Evolutionary conservation across 768 basidiomycete species (phyloP), one percentile per base, ranked within the genome.

Genomic region (Rhodotorula taiwanensis): DNA sequence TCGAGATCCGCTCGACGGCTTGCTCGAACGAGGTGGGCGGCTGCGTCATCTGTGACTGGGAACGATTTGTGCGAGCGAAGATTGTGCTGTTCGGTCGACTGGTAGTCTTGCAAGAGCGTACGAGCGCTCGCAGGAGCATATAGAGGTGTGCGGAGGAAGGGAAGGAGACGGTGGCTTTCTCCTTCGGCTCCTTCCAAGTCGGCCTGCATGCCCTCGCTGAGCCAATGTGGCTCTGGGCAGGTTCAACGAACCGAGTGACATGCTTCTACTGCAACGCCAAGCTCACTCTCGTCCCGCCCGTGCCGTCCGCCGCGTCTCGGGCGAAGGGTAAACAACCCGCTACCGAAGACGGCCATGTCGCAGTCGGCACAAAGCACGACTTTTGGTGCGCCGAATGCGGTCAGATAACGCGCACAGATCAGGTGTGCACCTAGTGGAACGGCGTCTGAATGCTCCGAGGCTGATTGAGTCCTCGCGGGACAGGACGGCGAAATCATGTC

Each of bases 401-500:
- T 6, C 63, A 66, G 73, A 83, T 83, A 83, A 92, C 90, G 74
- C 81, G 83, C 50, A 88, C 82, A 72, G 83, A 86, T 70, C 75
- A 53, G 28, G 60, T 62, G 23, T 15, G 60, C 27, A 15, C 45
- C n/a, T n/a, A n/a, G n/a, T n/a, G n/a, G n/a, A n/a, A n/a, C n/a
- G n/a, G n/a, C n/a, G n/a, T n/a, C n/a, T n/a, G n/a, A n/a, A n/a
- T n/a, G n/a, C n/a, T n/a, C n/a, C n/a, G n/a, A n/a, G n/a, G n/a
- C n/a, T n/a, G n/a, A n/a, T n/a, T n/a, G n/a, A n/a, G n/a, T n/a
- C n/a, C n/a, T n/a, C n/a, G n/a, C n/a, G n/a, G n/a, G 45, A 28
- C 50, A 81, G 54, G 74, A 78, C 18, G 90, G 89, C 42, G 83
- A 89, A 67, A 89, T 93, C 67, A 70, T 86, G 42, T 88, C 88